A percentile compares a stretch with the other conserved stretches of the same genome.
phyloP scores from a whole-genome alignment of 257 asterid species.

The Osmanthus fragrans region DNA sequence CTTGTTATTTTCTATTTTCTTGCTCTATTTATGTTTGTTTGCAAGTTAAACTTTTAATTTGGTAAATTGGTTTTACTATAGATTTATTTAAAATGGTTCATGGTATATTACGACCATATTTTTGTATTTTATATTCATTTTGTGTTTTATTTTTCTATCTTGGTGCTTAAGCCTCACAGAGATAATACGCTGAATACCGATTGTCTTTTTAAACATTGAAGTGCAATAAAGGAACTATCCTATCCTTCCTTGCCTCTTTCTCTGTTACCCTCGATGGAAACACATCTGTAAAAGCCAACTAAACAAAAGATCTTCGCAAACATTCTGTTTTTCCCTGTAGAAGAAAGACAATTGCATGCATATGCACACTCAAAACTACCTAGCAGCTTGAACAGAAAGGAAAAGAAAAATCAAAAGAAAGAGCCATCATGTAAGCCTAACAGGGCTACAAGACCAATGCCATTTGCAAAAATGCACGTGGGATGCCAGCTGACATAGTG shows the following conservation, averaged over 20 bases:
- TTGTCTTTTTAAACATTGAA: too few relatives aligned
- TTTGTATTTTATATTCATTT: too few relatives aligned
- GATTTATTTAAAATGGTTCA: too few relatives aligned
- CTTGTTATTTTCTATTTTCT: too few relatives aligned
- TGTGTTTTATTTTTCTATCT: too few relatives aligned
- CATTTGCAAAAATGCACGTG: not conserved
- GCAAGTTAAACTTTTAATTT: not conserved
- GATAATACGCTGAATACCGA: too few relatives aligned
- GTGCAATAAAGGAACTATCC: too few relatives aligned
- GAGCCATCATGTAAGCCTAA: conserved; percentile 6
- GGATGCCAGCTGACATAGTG: not conserved
- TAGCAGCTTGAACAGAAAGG: not conserved
- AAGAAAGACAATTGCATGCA: not conserved
- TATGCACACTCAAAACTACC: not conserved
- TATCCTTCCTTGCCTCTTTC: not conserved
- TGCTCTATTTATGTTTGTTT: not conserved
- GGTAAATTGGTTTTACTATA: too few relatives aligned
- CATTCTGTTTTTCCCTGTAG: not conserved
- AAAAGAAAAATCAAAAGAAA: conserved; percentile 2
- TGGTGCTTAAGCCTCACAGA: too few relatives aligned
- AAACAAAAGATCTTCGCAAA: not conserved
- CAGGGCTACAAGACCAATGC: conserved; percentile 5
- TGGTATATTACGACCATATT: too few relatives aligned
- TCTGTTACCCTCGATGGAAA: not conserved
- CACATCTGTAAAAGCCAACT: too few relatives aligned